phyloP scores from a whole-genome alignment of 2,329 filamentous ascomycete genomes.

The Alternaria longipes region DNA sequence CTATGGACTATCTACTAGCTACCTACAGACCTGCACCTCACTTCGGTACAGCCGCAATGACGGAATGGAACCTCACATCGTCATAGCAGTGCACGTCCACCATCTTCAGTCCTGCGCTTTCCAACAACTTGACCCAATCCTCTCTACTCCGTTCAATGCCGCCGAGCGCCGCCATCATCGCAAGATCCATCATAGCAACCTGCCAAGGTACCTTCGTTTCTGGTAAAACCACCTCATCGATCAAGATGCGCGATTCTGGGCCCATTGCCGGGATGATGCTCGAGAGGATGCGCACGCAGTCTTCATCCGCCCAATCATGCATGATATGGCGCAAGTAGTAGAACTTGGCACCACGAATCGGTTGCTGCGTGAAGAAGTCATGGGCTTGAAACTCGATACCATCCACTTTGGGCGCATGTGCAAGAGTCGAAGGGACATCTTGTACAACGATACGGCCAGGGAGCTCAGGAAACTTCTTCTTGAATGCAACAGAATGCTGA shows the following conservation, averaged over 20 bases:
- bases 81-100: conserved; percentile 39
- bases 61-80: conserved; percentile 30
- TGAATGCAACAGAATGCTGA: conserved; percentile 35
- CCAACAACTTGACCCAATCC: conserved; percentile 34
- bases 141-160: conserved; percentile 37
- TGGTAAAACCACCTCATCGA: conserved; percentile 45
- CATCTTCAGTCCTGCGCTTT: conserved; percentile 36
- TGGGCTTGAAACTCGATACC: conserved; percentile 42
- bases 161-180: conserved; percentile 37
- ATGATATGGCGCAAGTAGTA: conserved; percentile 47
- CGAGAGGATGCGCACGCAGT: conserved; percentile 39
- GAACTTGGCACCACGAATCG: conserved; percentile 41
- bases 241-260: conserved; percentile 39
- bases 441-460: conserved; percentile 37
- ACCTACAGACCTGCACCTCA: background rate
- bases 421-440: conserved; percentile 37
- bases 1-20: background rate
- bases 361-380: conserved; percentile 47
- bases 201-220: conserved; percentile 43
- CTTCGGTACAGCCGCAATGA: conserved; percentile 28
- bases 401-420: conserved; percentile 19
- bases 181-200: conserved; percentile 39
- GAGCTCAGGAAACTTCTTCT: conserved; percentile 22
- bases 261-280: conserved; percentile 38
- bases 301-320: conserved; percentile 46